These are phyloP conservation scores for Liriodendron chinense DNA, from an alignment of 164 flowering plant species.

Conservation along the genomic window DNA sequence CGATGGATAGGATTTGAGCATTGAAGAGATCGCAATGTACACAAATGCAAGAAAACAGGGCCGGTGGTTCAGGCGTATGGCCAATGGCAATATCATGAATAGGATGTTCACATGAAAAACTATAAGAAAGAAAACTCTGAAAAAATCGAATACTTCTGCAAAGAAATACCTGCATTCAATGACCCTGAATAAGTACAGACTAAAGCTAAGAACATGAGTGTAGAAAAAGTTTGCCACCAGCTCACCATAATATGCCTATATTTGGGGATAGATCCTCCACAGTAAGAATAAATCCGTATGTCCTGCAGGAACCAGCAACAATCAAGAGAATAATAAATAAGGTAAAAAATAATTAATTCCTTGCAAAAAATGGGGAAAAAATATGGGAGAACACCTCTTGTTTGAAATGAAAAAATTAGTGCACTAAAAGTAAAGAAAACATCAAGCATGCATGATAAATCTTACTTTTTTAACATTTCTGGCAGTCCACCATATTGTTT, in stretches of 20 bases:
- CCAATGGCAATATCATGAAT: slow-evolving; percentile 87
- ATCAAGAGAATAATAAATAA: not conserved
- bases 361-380: not conserved
- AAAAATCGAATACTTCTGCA: slow-evolving; percentile 95
- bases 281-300: slow-evolving; percentile 88
- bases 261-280: slow-evolving; percentile 91
- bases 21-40: slow-evolving; percentile 73
- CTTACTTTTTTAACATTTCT: slow-evolving; percentile 84
- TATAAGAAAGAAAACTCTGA: slow-evolving; percentile 80
- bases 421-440: not conserved
- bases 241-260: slow-evolving; percentile 91
- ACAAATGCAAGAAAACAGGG: slow-evolving; percentile 90
- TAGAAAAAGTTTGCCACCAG: slow-evolving; percentile 5
- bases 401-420: not conserved
- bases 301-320: slow-evolving; percentile 51
- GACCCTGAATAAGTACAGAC: not conserved
- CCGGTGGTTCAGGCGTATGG: slow-evolving; percentile 83
- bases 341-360: not conserved
- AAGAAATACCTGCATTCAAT: slow-evolving; percentile 85
- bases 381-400: not conserved
- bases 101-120: slow-evolving; percentile 84
- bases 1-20: slow-evolving; percentile 97
- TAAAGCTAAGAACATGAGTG: not conserved
- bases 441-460: not conserved
- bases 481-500: slow-evolving; percentile 62